Evolutionary conservation across 1,284 basidiomycete genomes (phyloP).

Genomic region (Moesziomyces aphidis): DNA sequence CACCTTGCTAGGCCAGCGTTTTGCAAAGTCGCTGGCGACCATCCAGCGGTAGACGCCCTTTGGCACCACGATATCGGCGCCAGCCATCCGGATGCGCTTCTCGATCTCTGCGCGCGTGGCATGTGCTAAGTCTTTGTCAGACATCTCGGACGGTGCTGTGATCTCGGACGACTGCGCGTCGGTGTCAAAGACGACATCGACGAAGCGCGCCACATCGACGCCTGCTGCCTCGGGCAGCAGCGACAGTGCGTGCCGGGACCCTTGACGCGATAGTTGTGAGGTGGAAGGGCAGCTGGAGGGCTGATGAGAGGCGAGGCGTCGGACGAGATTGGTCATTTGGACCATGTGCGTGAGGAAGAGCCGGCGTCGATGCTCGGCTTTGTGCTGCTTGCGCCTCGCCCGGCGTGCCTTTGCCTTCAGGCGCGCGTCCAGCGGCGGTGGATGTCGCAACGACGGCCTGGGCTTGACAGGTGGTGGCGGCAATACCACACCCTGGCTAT

Average conservation of each 20-base stretch:
- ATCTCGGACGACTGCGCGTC: constrained; percentile 38
- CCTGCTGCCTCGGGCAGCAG: constrained; percentile 24
- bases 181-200: constrained; percentile 33
- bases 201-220: constrained; percentile 20
- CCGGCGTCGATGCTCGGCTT: constrained; percentile 32
- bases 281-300: not conserved
- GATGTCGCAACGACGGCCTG: constrained; percentile 20
- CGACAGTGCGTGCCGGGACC: constrained; percentile 4
- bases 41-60: constrained; percentile 39
- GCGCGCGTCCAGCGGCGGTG: constrained; percentile 21
- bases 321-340: constrained; percentile 16
- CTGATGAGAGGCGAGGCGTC: constrained; percentile 2
- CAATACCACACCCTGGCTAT: constrained; percentile 13
- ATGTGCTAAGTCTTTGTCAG: constrained; percentile 23
- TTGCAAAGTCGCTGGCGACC: constrained; percentile 33
- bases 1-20: constrained; percentile 35
- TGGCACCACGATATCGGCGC: constrained; percentile 23
- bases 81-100: constrained; percentile 11
- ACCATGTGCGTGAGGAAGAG: constrained; percentile 30
- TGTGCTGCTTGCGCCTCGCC: constrained; percentile 34
- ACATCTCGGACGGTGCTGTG: constrained; percentile 33
- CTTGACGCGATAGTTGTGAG: not conserved
- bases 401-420: constrained; percentile 33
- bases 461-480: constrained; percentile 25
- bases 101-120: constrained; percentile 23